Conservation (phyloP, 1,284 basidiomycete species). For the Ceratobasidium sp. region DNA sequence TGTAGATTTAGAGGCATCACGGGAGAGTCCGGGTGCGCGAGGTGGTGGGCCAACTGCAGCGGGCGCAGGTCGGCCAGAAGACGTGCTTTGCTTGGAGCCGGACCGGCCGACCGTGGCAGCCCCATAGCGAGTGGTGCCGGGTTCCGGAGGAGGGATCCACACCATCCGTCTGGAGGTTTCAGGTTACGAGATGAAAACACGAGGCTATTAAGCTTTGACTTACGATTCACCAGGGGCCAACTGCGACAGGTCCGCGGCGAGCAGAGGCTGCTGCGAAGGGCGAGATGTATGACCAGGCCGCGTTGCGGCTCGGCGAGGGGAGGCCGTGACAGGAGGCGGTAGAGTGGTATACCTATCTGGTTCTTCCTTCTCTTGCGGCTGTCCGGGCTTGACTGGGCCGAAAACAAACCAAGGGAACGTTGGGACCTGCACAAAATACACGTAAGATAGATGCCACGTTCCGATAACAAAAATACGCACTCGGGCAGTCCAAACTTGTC, state of each 20-base stretch:
- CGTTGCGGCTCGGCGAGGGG: conserved; percentile 37
- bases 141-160: conserved; percentile 37
- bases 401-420: conserved; percentile 72
- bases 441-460: conserved; percentile 41
- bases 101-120: conserved; percentile 41
- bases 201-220: not conserved
- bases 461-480: conserved; percentile 23
- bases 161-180: conserved; percentile 37
- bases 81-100: conserved; percentile 42
- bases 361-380: conserved; percentile 36
- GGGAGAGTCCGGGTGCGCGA: conserved; percentile 15
- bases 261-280: conserved; percentile 40
- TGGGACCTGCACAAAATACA: conserved; percentile 60
- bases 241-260: conserved; percentile 26
- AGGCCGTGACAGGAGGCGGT: conserved; percentile 46
- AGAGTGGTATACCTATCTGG: conserved; percentile 40
- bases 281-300: conserved; percentile 39
- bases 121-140: conserved; percentile 37
- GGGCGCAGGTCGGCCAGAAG: conserved; percentile 22
- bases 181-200: not conserved
- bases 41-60: conserved; percentile 7
- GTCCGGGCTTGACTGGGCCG: conserved; percentile 31
- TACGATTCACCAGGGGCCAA: conserved; percentile 41
- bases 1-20: conserved; percentile 38
- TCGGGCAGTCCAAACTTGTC: conserved; percentile 76